These are phyloP conservation scores for Phylloboletellus chloephorus DNA, from an alignment of 1,284 basidiomycete genomes.

Conservation along the genomic window DNA sequence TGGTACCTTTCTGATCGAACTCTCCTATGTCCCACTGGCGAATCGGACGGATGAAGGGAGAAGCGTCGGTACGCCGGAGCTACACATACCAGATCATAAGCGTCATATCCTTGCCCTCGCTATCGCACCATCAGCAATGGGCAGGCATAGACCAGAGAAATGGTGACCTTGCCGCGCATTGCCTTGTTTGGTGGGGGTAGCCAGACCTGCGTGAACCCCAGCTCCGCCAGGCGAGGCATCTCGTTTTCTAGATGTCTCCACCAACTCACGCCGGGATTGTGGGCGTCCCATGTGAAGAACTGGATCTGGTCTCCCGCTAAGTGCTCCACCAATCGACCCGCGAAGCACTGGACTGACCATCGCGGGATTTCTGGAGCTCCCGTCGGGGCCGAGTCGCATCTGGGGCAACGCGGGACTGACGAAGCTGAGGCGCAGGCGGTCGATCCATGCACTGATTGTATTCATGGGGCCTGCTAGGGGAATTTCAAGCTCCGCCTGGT, in stretches of 20 bases:
- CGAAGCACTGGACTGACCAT: conserved; percentile 46
- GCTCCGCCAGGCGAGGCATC: conserved; percentile 59
- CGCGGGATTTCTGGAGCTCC: conserved; percentile 46
- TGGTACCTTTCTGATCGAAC: conserved; percentile 81
- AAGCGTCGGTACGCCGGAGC: not conserved
- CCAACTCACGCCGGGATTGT: conserved; percentile 59
- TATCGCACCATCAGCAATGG: conserved; percentile 26
- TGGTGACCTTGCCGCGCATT: conserved; percentile 46
- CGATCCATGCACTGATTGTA: conserved; percentile 19
- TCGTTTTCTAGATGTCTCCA: conserved; percentile 80
- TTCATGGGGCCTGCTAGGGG: conserved; percentile 8
- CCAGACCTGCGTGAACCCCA: conserved; percentile 86
- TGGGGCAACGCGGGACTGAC: conserved; percentile 41
- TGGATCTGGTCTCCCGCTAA: conserved; percentile 49
- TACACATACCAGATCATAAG: conserved; percentile 64
- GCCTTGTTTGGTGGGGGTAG: conserved; percentile 75
- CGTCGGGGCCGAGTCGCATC: conserved; percentile 55
- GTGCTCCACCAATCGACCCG: not conserved
- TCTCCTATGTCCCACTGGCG: conserved; percentile 86
- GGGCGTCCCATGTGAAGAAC: conserved; percentile 78
- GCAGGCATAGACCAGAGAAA: conserved; percentile 1
- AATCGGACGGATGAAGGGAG: not conserved
- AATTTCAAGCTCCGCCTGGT: conserved; percentile 23
- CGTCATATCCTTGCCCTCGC: conserved; percentile 73
- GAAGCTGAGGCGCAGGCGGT: conserved; percentile 22